Evolutionary conservation across 495 filamentous ascomycete species (phyloP), one percentile per base, ranked within the genome.

Genomic region (Talaromyces nanjingensis): DNA sequence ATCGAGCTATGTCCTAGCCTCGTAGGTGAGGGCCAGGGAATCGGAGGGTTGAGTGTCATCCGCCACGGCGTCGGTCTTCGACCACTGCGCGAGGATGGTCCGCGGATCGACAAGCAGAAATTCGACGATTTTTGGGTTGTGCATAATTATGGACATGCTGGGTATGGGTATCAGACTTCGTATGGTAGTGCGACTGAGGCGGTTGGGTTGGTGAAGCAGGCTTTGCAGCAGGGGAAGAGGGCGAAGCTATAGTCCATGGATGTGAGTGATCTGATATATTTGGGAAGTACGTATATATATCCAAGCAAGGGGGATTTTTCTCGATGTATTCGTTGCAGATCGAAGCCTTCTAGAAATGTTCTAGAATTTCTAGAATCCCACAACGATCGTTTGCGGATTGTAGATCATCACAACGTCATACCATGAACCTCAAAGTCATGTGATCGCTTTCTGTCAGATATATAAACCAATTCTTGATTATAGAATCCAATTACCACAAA

Each of bases 141-240:
- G 65, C 94, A 99, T 72, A 93, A 96, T 67, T 99, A 99, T 72
- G 96, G 96, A 9, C 93, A 97, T 78, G 92, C 90, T 0, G 94
- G 94, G 0, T 97, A 92, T 80, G 94, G 87, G 62, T 92, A 97
- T 70, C 94, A 99, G 73, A 84, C 86, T 25, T 90, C 86, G 18
- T 99, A 90, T 74, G 94, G 94, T 1, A 92, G 90, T 76, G 87
- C 92, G 0, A 76, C 86, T 67, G 79, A 82, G 55, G 89, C 86
- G 1, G 83, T 89, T 27, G 81, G 81, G 67, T 73, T 97, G 71
- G 90, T 96, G 18, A 83, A 88, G 47, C 87, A 90, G 64, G 77
- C 76, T 27, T 64, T 88, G 65, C 62, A 68, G 63, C 65, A 67
- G 63, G 74, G 69, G 64, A 64, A 63, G 7, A 69, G 65, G 59